A percentile compares a stretch with the other conserved stretches of the same genome.
Conservation (phyloP, 1,284 basidiomycete species). For the Marasmius sp. region DNA sequence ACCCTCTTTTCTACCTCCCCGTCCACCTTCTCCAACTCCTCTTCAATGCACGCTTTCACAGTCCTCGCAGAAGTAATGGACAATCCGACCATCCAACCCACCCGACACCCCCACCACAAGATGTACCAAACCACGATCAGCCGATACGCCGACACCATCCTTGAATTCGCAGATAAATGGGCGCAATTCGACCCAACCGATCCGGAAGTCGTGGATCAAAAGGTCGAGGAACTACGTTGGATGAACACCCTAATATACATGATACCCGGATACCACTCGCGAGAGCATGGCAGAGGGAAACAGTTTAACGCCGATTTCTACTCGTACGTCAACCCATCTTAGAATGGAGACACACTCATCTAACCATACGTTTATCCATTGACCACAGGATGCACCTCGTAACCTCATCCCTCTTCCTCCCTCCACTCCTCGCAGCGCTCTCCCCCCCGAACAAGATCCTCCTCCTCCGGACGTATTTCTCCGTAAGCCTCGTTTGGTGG, state of each 20-base stretch:
- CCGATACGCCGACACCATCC: neutral
- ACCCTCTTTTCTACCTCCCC: neutral
- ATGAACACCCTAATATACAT: neutral
- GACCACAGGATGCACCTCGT: slow-evolving; percentile 34
- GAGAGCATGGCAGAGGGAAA: neutral
- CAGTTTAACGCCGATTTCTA: neutral
- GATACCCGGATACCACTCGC: neutral
- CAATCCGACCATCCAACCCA: neutral
- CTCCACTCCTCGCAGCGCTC: slow-evolving; percentile 25
- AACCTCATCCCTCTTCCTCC: slow-evolving; percentile 35
- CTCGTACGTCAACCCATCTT: neutral
- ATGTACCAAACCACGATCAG: neutral
- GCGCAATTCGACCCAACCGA: neutral
- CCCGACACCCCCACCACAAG: neutral
- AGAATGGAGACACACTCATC: too few species aligned
- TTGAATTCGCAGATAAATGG: neutral
- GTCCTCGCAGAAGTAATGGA: neutral
- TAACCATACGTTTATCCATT: neutral
- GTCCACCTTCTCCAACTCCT: neutral
- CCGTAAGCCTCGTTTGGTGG: slow-evolving; percentile 24
- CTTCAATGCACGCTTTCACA: neutral
- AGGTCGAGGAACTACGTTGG: neutral
- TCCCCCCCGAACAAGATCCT: slow-evolving; percentile 18
- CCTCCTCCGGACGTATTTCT: slow-evolving; percentile 27
- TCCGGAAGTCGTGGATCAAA: neutral